Evolutionary conservation across 495 filamentous ascomycete genomes (phyloP).

Genomic region (Sordaria brevicollis): DNA sequence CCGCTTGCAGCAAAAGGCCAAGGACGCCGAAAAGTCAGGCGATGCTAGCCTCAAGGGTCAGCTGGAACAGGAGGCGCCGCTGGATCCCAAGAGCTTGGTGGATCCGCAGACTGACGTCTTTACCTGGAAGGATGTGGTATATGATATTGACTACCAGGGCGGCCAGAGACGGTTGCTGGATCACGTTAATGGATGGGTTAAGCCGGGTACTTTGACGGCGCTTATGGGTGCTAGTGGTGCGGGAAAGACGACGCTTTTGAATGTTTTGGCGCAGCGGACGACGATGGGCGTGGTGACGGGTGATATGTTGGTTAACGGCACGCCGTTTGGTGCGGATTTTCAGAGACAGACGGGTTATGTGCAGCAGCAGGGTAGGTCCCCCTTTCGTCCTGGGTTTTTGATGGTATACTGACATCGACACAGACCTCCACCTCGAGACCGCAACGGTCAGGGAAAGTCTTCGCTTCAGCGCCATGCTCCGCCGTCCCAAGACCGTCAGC

Average conservation of each 20-base stretch:
- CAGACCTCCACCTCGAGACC: slow-evolving; percentile 66
- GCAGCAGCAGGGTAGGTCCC: slow-evolving; percentile 68
- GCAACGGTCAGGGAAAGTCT: slow-evolving; percentile 76
- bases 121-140: slow-evolving; percentile 51
- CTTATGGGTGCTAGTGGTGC: slow-evolving; percentile 79
- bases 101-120: slow-evolving; percentile 44
- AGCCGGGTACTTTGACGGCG: slow-evolving; percentile 69
- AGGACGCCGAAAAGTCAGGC: slow-evolving; percentile 32
- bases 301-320: slow-evolving; percentile 65
- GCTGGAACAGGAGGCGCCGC: neutral
- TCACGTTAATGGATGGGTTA: slow-evolving; percentile 63
- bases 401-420: neutral
- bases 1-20: slow-evolving; percentile 9
- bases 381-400: neutral
- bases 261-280: slow-evolving; percentile 63
- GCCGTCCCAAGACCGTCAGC: slow-evolving; percentile 58
- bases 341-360: slow-evolving; percentile 82
- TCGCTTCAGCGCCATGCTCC: slow-evolving; percentile 66
- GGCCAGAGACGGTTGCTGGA: slow-evolving; percentile 53
- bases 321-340: slow-evolving; percentile 56
- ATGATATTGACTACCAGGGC: slow-evolving; percentile 54
- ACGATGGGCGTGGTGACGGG: slow-evolving; percentile 60
- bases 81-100: slow-evolving; percentile 23
- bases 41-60: neutral
- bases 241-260: slow-evolving; percentile 58